These are phyloP conservation scores for Lentinula novae-zelandiae DNA, from an alignment of 1,284 basidiomycete species.

Conservation along the genomic window DNA sequence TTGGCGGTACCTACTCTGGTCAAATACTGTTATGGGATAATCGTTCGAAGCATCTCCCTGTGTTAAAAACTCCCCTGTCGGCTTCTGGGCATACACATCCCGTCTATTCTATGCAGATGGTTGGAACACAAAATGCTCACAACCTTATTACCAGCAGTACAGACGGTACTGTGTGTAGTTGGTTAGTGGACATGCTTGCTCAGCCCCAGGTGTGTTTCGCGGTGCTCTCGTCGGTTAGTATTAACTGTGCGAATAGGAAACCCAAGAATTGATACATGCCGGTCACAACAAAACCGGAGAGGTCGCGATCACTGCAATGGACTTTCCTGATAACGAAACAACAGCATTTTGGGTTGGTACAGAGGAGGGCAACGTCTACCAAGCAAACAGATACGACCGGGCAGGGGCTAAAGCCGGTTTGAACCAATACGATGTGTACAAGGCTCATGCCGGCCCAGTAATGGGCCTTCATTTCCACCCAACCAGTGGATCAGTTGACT, in stretches of 20 bases:
- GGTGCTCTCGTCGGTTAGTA: conserved; percentile 2
- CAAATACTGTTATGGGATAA: conserved; percentile 99
- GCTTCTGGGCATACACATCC: conserved; percentile 97
- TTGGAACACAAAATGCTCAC: conserved; percentile 97
- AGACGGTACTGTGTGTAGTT: conserved; percentile 95
- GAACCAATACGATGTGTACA: conserved; percentile 88
- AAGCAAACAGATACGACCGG: conserved; percentile 93
- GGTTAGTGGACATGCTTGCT: conserved; percentile 98
- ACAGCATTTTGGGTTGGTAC: conserved; percentile 96
- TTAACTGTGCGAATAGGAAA: conserved; percentile 58
- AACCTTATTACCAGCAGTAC: conserved; percentile 95
- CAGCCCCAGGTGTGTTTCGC: conserved; percentile 74
- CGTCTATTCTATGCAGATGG: conserved; percentile 95
- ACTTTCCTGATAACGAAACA: conserved; percentile 93
- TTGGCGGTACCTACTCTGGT: conserved; percentile 97
- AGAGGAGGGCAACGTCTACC: conserved; percentile 95
- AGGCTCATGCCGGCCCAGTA: conserved; percentile 89
- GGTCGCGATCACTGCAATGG: conserved; percentile 89
- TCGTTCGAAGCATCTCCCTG: conserved; percentile 92
- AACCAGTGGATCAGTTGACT: conserved; percentile 84
- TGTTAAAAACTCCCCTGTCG: conserved; percentile 94
- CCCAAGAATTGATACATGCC: conserved; percentile 80
- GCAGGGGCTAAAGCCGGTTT: conserved; percentile 95
- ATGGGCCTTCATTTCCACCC: conserved; percentile 96
- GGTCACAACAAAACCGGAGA: conserved; percentile 94